Conservation (phyloP, 768 basidiomycete genomes). For the Boletus vinaceobasis region DNA sequence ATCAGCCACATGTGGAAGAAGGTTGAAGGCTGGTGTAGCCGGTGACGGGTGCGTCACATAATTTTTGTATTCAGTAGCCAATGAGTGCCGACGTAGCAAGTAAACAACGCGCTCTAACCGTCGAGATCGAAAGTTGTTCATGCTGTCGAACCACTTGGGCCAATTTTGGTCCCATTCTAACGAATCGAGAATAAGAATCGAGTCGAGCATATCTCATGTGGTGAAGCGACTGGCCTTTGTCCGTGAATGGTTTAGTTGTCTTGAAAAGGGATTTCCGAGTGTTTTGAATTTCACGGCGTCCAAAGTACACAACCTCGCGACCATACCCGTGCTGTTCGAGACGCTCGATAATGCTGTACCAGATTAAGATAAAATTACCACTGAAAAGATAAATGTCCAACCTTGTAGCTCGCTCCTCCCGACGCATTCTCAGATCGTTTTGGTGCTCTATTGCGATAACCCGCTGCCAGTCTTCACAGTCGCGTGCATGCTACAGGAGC, state of each 20-base stretch:
- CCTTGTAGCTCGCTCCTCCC: neutral
- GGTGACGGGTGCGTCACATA: neutral
- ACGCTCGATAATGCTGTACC: neutral
- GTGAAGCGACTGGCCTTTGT: conserved; percentile 1
- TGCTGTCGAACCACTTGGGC: neutral
- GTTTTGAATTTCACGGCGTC: neutral
- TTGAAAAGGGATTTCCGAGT: neutral
- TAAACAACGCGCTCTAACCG: conserved; percentile 2
- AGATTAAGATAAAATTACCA: neutral
- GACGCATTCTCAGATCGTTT: neutral
- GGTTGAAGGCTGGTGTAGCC: neutral
- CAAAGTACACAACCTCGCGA: neutral
- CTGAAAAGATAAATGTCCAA: neutral
- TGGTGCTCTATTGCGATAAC: neutral
- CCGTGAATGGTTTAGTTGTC: conserved; percentile 7
- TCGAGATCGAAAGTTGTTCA: neutral
- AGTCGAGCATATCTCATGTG: neutral
- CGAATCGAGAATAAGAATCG: no score
- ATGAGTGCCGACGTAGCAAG: neutral
- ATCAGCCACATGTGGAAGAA: neutral
- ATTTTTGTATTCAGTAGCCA: conserved; percentile 1
- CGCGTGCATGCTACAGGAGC: neutral
- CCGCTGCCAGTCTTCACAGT: neutral
- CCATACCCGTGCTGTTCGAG: neutral
- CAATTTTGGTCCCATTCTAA: conserved; percentile 13